Evolutionary conservation across 1,139 yeast species (phyloP).

Genomic region (Geotrichum aggregatum): DNA sequence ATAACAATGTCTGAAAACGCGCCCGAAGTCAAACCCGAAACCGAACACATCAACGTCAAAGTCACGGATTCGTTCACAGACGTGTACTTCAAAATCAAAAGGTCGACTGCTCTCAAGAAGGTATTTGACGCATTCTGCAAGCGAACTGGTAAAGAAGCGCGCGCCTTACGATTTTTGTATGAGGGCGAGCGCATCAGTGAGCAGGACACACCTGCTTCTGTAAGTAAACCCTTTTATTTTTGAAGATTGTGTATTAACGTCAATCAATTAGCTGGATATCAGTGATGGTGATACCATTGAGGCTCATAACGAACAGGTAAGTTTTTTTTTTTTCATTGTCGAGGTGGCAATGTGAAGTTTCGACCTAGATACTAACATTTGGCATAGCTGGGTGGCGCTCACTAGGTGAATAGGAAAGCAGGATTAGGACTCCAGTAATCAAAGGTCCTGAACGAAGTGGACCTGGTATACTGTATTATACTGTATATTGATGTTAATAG

Average conservation of each 20-base stretch:
- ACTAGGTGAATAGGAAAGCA: too few species aligned
- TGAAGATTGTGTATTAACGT: conserved; percentile 22
- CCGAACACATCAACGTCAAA: conserved; percentile 76
- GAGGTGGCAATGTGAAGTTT: too few species aligned
- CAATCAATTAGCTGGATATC: conserved; percentile 64
- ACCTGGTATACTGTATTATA: too few species aligned
- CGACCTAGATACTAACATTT: too few species aligned
- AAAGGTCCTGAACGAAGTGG: too few species aligned
- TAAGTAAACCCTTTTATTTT: conserved; percentile 27
- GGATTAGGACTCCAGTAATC: too few species aligned
- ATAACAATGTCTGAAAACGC: conserved; percentile 26
- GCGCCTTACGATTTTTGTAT: conserved; percentile 78
- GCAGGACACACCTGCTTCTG: conserved; percentile 84
- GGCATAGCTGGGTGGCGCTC: too few species aligned
- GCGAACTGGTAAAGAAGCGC: conserved; percentile 88
- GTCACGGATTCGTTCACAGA: conserved; percentile 93
- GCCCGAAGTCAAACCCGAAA: conserved; percentile 39
- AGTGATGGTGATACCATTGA: conserved; percentile 95
- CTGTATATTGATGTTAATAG: too few species aligned
- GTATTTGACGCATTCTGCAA: conserved; percentile 97
- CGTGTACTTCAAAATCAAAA: conserved; percentile 91
- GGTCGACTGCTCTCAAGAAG: conserved; percentile 87
- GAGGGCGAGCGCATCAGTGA: conserved; percentile 90
- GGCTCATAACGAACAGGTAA: conserved; percentile 86
- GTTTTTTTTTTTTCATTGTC: not conserved